Evolutionary conservation across 1,284 basidiomycete species (phyloP).

Genomic region (Malassezia japonica): DNA sequence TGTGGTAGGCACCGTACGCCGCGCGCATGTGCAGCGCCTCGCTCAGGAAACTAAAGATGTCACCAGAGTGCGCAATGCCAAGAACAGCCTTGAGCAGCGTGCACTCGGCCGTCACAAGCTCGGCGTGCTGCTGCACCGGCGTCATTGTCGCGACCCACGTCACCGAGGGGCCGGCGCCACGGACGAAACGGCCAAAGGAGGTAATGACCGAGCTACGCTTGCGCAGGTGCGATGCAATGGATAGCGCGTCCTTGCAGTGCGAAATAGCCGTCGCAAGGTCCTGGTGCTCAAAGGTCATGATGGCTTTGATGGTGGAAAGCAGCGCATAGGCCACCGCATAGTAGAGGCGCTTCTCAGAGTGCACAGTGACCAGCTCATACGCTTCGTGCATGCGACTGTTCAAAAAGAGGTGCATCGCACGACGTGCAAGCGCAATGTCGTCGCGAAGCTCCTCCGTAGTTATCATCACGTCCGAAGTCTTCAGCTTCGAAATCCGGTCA

Average conservation of each 20-base stretch:
- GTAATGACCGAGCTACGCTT: conserved; percentile 31
- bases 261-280: conserved; percentile 43
- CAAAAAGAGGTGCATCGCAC: conserved; percentile 44
- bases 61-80: conserved; percentile 44
- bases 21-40: conserved; percentile 47
- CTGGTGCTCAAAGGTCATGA: conserved; percentile 47
- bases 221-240: conserved; percentile 36
- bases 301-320: conserved; percentile 46
- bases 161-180: conserved; percentile 38
- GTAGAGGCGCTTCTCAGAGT: conserved; percentile 39
- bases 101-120: conserved; percentile 43
- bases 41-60: conserved; percentile 42
- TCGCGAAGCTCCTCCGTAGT: conserved; percentile 23
- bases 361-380: conserved; percentile 32
- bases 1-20: conserved; percentile 46
- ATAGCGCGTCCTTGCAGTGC: conserved; percentile 41
- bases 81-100: conserved; percentile 42
- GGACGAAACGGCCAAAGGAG: conserved; percentile 41
- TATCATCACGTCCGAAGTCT: conserved; percentile 28
- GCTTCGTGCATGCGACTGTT: conserved; percentile 47
- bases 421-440: conserved; percentile 31
- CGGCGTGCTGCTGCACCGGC: conserved; percentile 41
- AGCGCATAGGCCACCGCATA: conserved; percentile 43
- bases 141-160: conserved; percentile 34
- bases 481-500: conserved; percentile 33